Conservation (phyloP, 1,139 yeast genomes). For the Sugiyamaella japonica region DNA sequence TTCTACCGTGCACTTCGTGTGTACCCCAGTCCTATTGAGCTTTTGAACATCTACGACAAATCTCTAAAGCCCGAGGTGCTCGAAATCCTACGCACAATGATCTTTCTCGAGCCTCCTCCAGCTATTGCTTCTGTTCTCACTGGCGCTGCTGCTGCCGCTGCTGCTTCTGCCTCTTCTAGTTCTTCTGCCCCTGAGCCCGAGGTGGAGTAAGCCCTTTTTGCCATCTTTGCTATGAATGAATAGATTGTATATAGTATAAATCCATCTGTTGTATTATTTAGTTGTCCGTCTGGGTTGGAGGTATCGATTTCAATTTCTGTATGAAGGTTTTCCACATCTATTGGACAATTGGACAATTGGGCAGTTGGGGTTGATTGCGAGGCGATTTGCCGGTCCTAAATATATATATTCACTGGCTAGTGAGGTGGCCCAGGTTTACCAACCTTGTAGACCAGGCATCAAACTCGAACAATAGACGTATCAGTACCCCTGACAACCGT, state of each 20-base stretch:
- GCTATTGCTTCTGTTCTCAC: conserved; percentile 71
- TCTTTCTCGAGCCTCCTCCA: conserved; percentile 85
- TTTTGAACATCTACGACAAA: conserved; percentile 85
- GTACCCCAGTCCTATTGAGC: conserved; percentile 92
- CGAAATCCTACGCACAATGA: conserved; percentile 82
- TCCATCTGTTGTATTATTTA: neutral
- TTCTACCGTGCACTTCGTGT: conserved; percentile 95
- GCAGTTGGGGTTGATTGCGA: too few relatives aligned
- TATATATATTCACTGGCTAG: too few relatives aligned
- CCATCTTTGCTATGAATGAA: neutral
- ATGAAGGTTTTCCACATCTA: too few relatives aligned
- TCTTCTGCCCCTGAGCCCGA: conserved; percentile 30
- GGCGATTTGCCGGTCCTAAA: too few relatives aligned
- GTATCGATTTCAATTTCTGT: too few relatives aligned
- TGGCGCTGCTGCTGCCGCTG: conserved; percentile 41
- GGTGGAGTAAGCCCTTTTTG: conserved; percentile 34
- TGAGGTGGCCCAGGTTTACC: too few relatives aligned
- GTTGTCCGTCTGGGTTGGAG: neutral
- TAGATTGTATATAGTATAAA: conserved; percentile 15
- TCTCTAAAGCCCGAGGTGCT: conserved; percentile 79
- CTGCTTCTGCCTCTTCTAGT: conserved; percentile 29
- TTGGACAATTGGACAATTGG: too few relatives aligned
- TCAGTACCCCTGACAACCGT: too few relatives aligned
- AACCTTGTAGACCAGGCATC: too few relatives aligned
- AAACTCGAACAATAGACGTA: too few relatives aligned